These are phyloP conservation scores for Euphorbia peplus DNA, from an alignment of 345 rosid species.

Conservation along the genomic window DNA sequence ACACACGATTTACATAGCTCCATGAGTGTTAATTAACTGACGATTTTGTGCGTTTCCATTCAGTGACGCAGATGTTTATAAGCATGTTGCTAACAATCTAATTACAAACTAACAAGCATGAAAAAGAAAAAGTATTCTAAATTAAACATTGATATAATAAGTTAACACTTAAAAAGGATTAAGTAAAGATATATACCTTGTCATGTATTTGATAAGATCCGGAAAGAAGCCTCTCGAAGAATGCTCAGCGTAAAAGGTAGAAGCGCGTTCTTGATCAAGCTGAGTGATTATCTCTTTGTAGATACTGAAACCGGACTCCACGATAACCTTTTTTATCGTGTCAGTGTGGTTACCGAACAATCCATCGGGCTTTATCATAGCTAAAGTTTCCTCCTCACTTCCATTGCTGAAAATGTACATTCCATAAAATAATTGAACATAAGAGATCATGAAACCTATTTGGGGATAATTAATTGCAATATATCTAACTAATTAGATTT, in stretches of 20 bases:
- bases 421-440: background rate
- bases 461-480: background rate
- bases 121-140: background rate
- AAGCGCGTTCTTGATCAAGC: constrained; percentile 53
- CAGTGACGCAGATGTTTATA: background rate
- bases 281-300: constrained; percentile 44
- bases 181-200: constrained; percentile 45
- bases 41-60: background rate
- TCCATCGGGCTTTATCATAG: constrained; percentile 86
- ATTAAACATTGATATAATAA: background rate
- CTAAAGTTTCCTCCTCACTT: constrained; percentile 56
- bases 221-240: constrained; percentile 58
- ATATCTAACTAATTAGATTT: background rate
- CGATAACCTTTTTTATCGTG: constrained; percentile 41
- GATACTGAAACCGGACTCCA: constrained; percentile 53
- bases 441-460: background rate
- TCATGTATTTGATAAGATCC: constrained; percentile 67
- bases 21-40: background rate
- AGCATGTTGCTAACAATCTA: background rate
- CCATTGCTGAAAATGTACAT: constrained; percentile 42
- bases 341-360: constrained; percentile 57
- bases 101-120: background rate
- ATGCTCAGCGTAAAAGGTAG: constrained; percentile 70
- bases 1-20: background rate
- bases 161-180: background rate